Evolutionary conservation across 257 asterid genomes (phyloP).

Genomic region (Plantago major): DNA sequence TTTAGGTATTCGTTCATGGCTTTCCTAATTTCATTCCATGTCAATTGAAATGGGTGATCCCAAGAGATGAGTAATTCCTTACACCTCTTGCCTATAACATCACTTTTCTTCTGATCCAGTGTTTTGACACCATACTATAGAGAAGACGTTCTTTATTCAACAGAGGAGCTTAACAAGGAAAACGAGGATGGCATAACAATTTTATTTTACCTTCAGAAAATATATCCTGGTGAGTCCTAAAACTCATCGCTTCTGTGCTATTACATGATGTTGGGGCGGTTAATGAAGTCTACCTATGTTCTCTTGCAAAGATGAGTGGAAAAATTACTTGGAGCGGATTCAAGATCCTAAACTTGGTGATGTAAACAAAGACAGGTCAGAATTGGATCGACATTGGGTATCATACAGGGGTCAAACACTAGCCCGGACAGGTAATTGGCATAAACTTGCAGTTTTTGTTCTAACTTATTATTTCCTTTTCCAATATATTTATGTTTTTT

Average conservation of each 20-base stretch:
- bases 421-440: slow-evolving; percentile 76
- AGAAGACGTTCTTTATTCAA: slow-evolving; percentile 91
- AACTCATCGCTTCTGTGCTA: slow-evolving; percentile 17
- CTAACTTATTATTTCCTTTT: neutral
- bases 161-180: slow-evolving; percentile 77
- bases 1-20: too few species aligned
- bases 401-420: slow-evolving; percentile 98
- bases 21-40: too few species aligned
- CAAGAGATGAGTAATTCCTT: slow-evolving; percentile 5
- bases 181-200: slow-evolving; percentile 94
- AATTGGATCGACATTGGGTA: slow-evolving; percentile 84
- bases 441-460: slow-evolving; percentile 13
- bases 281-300: slow-evolving; percentile 16
- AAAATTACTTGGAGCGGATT: slow-evolving; percentile 68
- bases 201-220: slow-evolving; percentile 84
- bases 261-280: slow-evolving; percentile 17
- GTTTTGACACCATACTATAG: slow-evolving; percentile 89
- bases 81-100: slow-evolving; percentile 2
- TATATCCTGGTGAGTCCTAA: slow-evolving; percentile 81
- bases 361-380: slow-evolving; percentile 44
- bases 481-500: slow-evolving; percentile 3
- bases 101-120: slow-evolving; percentile 38
- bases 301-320: slow-evolving; percentile 71
- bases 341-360: slow-evolving; percentile 44
- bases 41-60: slow-evolving; percentile 1